Base-by-base conservation (phyloP, 352 stramenopile genomes). In the Phytophthora quininea region DNA sequence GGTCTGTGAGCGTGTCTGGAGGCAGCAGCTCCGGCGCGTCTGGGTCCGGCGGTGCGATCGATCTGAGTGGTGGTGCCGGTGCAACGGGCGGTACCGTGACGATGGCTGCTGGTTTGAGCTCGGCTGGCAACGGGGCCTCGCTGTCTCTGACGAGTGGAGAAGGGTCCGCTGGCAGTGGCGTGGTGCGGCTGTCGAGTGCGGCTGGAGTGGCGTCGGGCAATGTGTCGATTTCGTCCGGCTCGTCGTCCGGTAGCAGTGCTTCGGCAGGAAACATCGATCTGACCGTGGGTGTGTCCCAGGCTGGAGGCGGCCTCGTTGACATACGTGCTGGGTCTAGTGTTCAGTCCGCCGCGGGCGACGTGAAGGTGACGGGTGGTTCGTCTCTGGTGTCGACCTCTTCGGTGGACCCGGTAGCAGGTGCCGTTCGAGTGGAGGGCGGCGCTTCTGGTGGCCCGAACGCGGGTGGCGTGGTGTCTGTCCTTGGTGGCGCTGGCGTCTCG, bases 351-450 rank as follows among this genome's bases (percentile, higher is more conserved):
- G 50, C 62, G 31, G 62, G 62, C 35, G 62, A 60, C 42, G 62
- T 70, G 40, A 19, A 60, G 38, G n/a, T 67, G 52, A 67, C 56
- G 33, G 57, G 64, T 45, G 51, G 64, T 31, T 62, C 56, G 29
- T 71, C 63, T 5, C 7, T 66, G 42, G 31, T 47, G 45, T 35
- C 50, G 11, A 51, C 52, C 24, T 49, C 56, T 48, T 64, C 58
- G 31, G 15, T 54, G 3, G 54, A 37, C 37, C 58, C 38, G 8
- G 58, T 53, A 30, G 52, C 64, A 57, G 64, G 64, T 9, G 53
- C 58, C 24, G 53, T 72, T 60, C 52, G 24, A 3, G 33, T 67
- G 57, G 38, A 43, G 48, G 64, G 58, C 32, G 58, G 64, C n/a
- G 38, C 32, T 4, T 63, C 64, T 67, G 47, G 35, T n/a, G 58